These are phyloP conservation scores for Hypericum perforatum DNA, from an alignment of 345 rosid species.

Conservation along the genomic window DNA sequence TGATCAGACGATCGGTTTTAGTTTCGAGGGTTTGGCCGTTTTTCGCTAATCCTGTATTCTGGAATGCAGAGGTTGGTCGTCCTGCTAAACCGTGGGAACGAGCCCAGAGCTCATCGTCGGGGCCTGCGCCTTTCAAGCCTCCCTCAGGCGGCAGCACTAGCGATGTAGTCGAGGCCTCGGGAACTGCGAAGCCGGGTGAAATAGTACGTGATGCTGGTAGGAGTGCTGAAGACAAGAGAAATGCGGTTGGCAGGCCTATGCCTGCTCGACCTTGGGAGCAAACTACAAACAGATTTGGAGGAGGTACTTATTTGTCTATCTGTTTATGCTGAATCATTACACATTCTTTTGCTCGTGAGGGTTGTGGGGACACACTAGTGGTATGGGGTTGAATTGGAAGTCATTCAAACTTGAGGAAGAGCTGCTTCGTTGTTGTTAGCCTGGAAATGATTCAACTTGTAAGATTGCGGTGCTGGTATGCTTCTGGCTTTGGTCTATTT, in stretches of 20 bases:
- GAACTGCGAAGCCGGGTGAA: slow-evolving; percentile 87
- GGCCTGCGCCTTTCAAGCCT: slow-evolving; percentile 85
- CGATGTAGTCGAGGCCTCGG: slow-evolving; percentile 87
- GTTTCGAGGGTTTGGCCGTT: no score
- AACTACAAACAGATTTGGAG: slow-evolving; percentile 52
- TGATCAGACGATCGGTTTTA: no score
- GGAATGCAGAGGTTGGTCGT: slow-evolving; percentile 38
- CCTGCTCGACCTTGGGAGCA: slow-evolving; percentile 93
- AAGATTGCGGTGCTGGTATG: background rate
- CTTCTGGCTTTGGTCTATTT: background rate
- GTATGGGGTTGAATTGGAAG: no score
- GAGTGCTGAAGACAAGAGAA: slow-evolving; percentile 37
- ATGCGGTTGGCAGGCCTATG: slow-evolving; percentile 51
- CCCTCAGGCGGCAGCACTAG: slow-evolving; percentile 81
- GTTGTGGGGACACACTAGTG: no score
- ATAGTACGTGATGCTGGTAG: slow-evolving; percentile 40
- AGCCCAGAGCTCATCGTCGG: slow-evolving; percentile 48
- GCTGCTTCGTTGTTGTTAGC: no score
- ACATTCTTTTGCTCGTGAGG: no score
- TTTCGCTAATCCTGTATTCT: background rate
- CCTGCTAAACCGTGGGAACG: slow-evolving; percentile 97
- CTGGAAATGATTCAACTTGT: no score
- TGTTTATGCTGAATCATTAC: background rate
- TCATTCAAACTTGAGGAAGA: no score
- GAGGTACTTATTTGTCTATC: slow-evolving; percentile 28